Percentiles rank a stretch among this genome's conserved stretches.
phyloP scores from a whole-genome alignment of 805 yeast genomes.

The Saturnispora mendoncae region DNA sequence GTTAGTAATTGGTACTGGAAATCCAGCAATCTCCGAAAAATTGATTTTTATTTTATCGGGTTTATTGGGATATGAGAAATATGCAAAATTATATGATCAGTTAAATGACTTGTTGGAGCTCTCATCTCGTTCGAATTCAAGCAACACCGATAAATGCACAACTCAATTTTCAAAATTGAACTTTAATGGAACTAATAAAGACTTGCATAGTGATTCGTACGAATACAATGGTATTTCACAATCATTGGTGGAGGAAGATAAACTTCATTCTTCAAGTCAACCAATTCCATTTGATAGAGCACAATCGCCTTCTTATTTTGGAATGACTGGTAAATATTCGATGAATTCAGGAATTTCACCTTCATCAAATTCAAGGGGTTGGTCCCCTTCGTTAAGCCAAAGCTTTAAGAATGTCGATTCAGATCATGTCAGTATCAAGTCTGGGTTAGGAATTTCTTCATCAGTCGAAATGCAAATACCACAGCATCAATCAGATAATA shows the following conservation, averaged over 20 bases:
- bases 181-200: neutral
- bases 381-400: slow-evolving; percentile 7
- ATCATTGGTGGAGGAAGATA: neutral
- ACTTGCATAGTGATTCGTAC: neutral
- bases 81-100: slow-evolving; percentile 13
- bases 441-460: neutral
- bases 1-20: slow-evolving; percentile 46
- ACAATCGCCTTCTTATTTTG: slow-evolving; percentile 16
- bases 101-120: slow-evolving; percentile 4
- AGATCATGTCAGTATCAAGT: slow-evolving; percentile 4
- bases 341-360: neutral
- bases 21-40: slow-evolving; percentile 49
- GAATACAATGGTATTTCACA: no score
- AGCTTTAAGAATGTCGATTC: slow-evolving; percentile 3
- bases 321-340: neutral
- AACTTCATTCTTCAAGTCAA: neutral
- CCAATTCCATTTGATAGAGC: slow-evolving; percentile 15
- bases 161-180: neutral
- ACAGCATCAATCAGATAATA: neutral
- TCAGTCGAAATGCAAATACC: neutral
- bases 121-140: slow-evolving; percentile 3
- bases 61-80: slow-evolving; percentile 32
- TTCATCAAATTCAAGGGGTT: slow-evolving; percentile 8
- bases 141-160: neutral
- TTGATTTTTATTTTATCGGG: slow-evolving; percentile 45